Base-by-base conservation (phyloP, 2,329 filamentous ascomycete species). In the Lasiodiplodia sp. region DNA sequence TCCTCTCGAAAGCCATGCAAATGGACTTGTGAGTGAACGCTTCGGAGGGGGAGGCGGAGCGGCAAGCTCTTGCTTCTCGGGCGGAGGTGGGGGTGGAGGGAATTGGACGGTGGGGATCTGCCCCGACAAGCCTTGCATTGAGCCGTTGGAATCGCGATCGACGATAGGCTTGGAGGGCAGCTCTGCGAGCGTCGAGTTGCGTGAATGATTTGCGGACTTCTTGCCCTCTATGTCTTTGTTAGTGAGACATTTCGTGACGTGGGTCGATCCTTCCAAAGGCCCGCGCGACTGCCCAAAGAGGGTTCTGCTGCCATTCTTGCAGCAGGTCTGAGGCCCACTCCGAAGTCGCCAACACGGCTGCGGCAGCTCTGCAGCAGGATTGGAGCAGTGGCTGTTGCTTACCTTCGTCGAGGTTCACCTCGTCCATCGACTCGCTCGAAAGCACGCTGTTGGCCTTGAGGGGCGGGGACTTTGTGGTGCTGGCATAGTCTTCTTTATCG, bases 21-120 rank as follows among this genome's bases (percentile, higher is more conserved):
- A 96, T n/a, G 92, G 93, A 73, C 92, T 93, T 10, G 92, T 94
- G 67, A 96, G 87, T 78, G 96, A 97, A 75, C 93, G 86, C 12
- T 69, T 86, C 72, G 82, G 74, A 21, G 82, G 77, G 51, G 81
- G 78, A 51, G 78, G 76, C 23, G 82, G 75, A 51, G 80, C 75
- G 49, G 75, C 70, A 64, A 74, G 75, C 71, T 70, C 75, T 49
- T 71, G 75, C n/a, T 64, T 64, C 31, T 38, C 40, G 69, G 70
- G 77, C 60, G 73, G 74, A 69, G 71, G 78, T 71, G 78, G 81
- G 16, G 80, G 80, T 34, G 77, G 77, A 40, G 78, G 79, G 25
- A 77, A 78, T 67, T 82, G 80, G 75, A 93, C 87, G 38, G 92
- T 86, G 44, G 92, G 91, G 63, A 96, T 85, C 56, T 87, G 88